These are phyloP conservation scores for Parastagonospora nodorum DNA, from an alignment of 2,329 filamentous ascomycete species.

Conservation along the genomic window DNA sequence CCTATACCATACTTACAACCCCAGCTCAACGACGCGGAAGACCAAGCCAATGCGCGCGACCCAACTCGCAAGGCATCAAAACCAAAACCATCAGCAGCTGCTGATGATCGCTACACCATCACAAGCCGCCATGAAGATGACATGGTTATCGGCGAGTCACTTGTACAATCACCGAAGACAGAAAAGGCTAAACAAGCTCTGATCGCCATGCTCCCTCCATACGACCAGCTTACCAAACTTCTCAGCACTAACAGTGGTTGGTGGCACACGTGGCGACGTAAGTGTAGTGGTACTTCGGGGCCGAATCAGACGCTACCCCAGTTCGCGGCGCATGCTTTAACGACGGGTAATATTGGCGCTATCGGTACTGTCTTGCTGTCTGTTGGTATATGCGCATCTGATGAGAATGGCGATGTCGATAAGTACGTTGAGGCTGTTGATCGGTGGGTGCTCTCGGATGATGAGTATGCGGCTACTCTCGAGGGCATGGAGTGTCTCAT, in stretches of 20 bases:
- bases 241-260: conserved; percentile 46
- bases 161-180: conserved; percentile 34
- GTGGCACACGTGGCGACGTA: conserved; percentile 51
- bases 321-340: conserved; percentile 53
- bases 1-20: conserved; percentile 14
- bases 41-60: conserved; percentile 33
- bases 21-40: conserved; percentile 44
- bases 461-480: conserved; percentile 56
- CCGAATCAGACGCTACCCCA: conserved; percentile 43
- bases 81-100: conserved; percentile 10
- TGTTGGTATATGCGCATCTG: conserved; percentile 47
- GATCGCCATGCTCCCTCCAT: conserved; percentile 41
- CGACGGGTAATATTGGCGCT: conserved; percentile 48
- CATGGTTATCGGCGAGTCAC: conserved; percentile 24
- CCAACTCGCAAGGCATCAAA: conserved; percentile 21
- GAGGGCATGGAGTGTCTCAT: conserved; percentile 60
- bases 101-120: conserved; percentile 34
- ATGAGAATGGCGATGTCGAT: conserved; percentile 53
- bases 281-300: conserved; percentile 49
- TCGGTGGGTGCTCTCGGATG: conserved; percentile 54
- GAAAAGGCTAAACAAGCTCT: conserved; percentile 45
- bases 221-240: conserved; percentile 39
- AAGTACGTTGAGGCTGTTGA: conserved; percentile 55
- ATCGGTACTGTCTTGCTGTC: conserved; percentile 44
- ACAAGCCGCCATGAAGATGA: conserved; percentile 39